Conservation (phyloP, 306 rosid species). For the Vicia villosa region DNA sequence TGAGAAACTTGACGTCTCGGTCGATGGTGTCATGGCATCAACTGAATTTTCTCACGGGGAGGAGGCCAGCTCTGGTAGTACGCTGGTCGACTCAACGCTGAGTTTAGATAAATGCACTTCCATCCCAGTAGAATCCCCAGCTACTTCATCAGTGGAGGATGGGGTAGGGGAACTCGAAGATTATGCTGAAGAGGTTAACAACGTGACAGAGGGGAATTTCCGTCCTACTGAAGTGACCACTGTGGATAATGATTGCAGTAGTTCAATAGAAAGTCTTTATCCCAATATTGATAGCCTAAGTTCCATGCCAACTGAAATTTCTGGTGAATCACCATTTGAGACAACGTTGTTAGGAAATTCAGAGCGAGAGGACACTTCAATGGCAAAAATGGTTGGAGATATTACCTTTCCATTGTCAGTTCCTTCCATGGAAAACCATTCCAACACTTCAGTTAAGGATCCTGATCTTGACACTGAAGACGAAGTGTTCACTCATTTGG, state of each 20-base stretch:
- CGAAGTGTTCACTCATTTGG: too few species aligned
- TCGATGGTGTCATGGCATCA: conserved; percentile 19
- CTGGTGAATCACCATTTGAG: conserved; percentile 37
- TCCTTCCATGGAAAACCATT: conserved; percentile 38
- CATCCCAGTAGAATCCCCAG: conserved; percentile 31
- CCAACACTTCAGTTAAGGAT: conserved; percentile 34
- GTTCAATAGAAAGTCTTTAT: conserved; percentile 38
- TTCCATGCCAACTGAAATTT: conserved; percentile 41
- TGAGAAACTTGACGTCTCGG: conserved; percentile 32
- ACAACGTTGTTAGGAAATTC: conserved; percentile 35
- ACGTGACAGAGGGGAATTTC: conserved; percentile 37
- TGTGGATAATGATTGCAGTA: conserved; percentile 37
- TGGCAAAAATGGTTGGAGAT: conserved; percentile 43
- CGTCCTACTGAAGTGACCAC: conserved; percentile 33
- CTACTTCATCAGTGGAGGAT: conserved; percentile 19
- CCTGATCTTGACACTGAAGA: conserved; percentile 31
- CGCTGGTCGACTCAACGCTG: conserved; percentile 21
- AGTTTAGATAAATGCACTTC: conserved; percentile 31
- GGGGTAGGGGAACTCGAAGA: conserved; percentile 24
- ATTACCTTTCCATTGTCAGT: conserved; percentile 26
- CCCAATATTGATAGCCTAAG: conserved; percentile 28
- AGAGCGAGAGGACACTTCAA: conserved; percentile 31
- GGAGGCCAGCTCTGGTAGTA: conserved; percentile 31
- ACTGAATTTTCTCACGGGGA: conserved; percentile 21
- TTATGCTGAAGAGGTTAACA: conserved; percentile 41